Base-by-base conservation (phyloP, 495 filamentous ascomycete species). In the Penicillium diatomitis region DNA sequence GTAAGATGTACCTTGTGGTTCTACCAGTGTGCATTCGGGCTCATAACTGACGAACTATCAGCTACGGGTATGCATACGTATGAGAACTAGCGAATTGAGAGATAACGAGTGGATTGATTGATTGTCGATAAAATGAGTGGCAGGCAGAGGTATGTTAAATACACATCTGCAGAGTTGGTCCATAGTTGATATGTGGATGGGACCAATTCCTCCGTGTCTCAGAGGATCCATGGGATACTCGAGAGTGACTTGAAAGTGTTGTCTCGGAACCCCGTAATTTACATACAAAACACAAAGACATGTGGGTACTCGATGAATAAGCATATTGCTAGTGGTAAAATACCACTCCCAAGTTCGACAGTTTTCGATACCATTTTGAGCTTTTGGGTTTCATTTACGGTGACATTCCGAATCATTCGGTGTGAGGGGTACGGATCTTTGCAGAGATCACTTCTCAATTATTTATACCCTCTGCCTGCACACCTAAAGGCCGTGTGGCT, bases 211-310 rank as follows among this genome's bases (percentile, higher is more conserved):
- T 37, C 44, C 44, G 33, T 46, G 44, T 46, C 32, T 46, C 38
- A 37, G 44, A 46, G 44, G 32, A 36, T 10, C 44, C 32, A 37
- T 46, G 6, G 44, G 44, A 46, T 46, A 46, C 32, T 46, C 44
- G 44, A 46, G 44, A 46, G 32, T 37, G 44, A 46, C 44, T 36
- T 46, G 44, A 28, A 37, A 46, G 44, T 35, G 11, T 28, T 46
- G 44, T 46, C 44, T 46, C 44, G 44, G 44, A 46, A 37, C 33
- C 44, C 33, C 32, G 32, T 46, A 46, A 46, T n/a, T 46, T 37
- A 37, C 44, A 27, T 46, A 46, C 44, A 46, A 46, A 37, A 46
- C 29, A 12, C 5, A 2, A 37, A 46, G n/a, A 31, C 20, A 46
- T 28, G 44, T 27, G n/a, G 44, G 20, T n/a, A n/a, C n/a, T n/a